Evolutionary conservation across 1,284 basidiomycete genomes (phyloP), one percentile per base, ranked within the genome.

Genomic region (Sparassis latifolia): DNA sequence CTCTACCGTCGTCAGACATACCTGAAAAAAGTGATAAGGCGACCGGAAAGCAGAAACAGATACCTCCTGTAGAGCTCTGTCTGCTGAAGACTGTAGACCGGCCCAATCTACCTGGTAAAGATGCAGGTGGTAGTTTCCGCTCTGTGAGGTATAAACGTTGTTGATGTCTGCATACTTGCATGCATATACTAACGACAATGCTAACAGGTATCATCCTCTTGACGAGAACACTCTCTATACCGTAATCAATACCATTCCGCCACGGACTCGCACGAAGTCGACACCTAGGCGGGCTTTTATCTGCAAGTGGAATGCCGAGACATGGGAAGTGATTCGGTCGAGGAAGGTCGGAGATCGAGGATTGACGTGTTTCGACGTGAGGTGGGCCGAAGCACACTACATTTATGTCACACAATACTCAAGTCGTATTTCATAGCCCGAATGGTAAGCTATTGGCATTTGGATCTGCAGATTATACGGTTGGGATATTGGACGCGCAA

Each of bases 291-390:
- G 78, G 47, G 79, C 80, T 2, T 88, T 77, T 58, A 62, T 87
- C 3, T 74, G 75, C 54, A 84, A 77, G 62, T 89, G 85, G 86
- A 74, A 81, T 55, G 73, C 82, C 9, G 65, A 74, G 30, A 74
- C 71, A 2, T 86, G 79, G 82, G 72, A 68, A 39, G 68, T 77
- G 35, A 66, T 77, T 3, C 80, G 76, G 52, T 69, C 69, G 12
- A 76, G 78, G 49, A 85, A 86, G 64, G 69, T 93, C 5, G 82
- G 86, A 20, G 84, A 87, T 55, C 84, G 85, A 58, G 86, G 87
- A 10, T 65, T 95, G 37, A 96, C 94, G 3, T 88, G 85, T 57
- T 87, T 97, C 63, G 91, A 93, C 62, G 69, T 93, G 46, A 94
- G 90, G 90, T 89, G 54, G 53, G 74, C 57, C 20, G 10, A 10